phyloP scores from a whole-genome alignment of 495 filamentous ascomycete species.

The Penicillium fimorum region DNA sequence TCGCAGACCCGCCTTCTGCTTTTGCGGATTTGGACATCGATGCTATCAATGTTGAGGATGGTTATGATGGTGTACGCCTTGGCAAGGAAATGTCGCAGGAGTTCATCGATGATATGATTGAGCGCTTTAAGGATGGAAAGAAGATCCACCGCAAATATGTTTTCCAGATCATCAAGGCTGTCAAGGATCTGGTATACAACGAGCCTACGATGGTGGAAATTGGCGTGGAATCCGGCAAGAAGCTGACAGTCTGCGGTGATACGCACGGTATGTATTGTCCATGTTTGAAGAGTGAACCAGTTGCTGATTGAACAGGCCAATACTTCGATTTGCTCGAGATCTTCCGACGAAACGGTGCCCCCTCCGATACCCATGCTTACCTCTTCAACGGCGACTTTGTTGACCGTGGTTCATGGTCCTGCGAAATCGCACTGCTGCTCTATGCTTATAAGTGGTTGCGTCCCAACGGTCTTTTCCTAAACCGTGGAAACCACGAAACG shows the following conservation, averaged over 20 bases:
- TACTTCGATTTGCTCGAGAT: slow-evolving; percentile 96
- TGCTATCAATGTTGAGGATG: slow-evolving; percentile 72
- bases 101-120: slow-evolving; percentile 95
- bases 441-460: slow-evolving; percentile 97
- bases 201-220: slow-evolving; percentile 98
- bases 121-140: slow-evolving; percentile 94
- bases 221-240: slow-evolving; percentile 69
- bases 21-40: slow-evolving; percentile 89
- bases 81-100: slow-evolving; percentile 88
- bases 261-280: slow-evolving; percentile 72
- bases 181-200: slow-evolving; percentile 82
- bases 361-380: slow-evolving; percentile 81
- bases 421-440: slow-evolving; percentile 87
- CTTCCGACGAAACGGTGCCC: slow-evolving; percentile 86
- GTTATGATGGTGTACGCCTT: slow-evolving; percentile 81
- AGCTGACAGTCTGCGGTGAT: slow-evolving; percentile 94
- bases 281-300: background rate
- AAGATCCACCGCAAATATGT: slow-evolving; percentile 94
- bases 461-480: slow-evolving; percentile 86
- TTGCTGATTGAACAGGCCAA: slow-evolving; percentile 62
- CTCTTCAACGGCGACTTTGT: slow-evolving; percentile 99
- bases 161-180: slow-evolving; percentile 89
- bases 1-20: slow-evolving; percentile 85
- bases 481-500: slow-evolving; percentile 98
- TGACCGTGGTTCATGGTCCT: slow-evolving; percentile 95